phyloP scores from a whole-genome alignment of 495 filamentous ascomycete genomes.

The Tuber calosporum region DNA sequence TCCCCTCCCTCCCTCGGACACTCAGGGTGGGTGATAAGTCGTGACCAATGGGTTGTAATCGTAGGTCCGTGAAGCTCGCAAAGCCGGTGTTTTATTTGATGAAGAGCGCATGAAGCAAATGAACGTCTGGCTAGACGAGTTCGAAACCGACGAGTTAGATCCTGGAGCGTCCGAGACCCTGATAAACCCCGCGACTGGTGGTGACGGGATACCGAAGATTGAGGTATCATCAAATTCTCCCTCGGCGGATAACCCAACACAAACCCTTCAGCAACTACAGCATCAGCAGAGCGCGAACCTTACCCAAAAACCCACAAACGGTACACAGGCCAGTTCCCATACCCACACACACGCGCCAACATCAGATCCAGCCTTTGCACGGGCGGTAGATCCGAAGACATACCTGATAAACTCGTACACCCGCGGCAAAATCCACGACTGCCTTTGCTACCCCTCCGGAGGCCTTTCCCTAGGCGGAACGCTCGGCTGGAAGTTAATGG shows the following conservation, averaged over 20 bases:
- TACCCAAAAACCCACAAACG: slow-evolving; percentile 13
- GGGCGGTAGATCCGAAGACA: neutral
- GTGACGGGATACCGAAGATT: slow-evolving; percentile 18
- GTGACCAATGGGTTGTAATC: neutral
- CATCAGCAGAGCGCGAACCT: slow-evolving; percentile 6
- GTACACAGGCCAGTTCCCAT: neutral
- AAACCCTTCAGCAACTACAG: neutral
- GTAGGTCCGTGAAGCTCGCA: slow-evolving; percentile 56
- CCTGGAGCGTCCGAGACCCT: neutral
- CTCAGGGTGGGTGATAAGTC: neutral
- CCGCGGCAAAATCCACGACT: slow-evolving; percentile 65
- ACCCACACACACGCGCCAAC: slow-evolving; percentile 36
- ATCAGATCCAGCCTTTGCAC: slow-evolving; percentile 42
- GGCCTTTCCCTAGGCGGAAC: slow-evolving; percentile 56
- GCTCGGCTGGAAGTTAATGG: slow-evolving; percentile 73
- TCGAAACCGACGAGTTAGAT: slow-evolving; percentile 35
- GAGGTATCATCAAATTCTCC: slow-evolving; percentile 21
- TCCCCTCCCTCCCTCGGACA: neutral
- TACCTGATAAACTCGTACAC: slow-evolving; percentile 30
- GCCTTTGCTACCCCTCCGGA: slow-evolving; percentile 56
- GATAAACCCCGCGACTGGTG: neutral
- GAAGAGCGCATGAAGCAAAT: slow-evolving; percentile 59
- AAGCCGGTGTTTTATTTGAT: slow-evolving; percentile 67
- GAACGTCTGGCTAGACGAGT: slow-evolving; percentile 51
- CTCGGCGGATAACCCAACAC: neutral